Evolutionary conservation across 768 basidiomycete genomes (phyloP).

Genomic region (Psilocybe tampanensis): DNA sequence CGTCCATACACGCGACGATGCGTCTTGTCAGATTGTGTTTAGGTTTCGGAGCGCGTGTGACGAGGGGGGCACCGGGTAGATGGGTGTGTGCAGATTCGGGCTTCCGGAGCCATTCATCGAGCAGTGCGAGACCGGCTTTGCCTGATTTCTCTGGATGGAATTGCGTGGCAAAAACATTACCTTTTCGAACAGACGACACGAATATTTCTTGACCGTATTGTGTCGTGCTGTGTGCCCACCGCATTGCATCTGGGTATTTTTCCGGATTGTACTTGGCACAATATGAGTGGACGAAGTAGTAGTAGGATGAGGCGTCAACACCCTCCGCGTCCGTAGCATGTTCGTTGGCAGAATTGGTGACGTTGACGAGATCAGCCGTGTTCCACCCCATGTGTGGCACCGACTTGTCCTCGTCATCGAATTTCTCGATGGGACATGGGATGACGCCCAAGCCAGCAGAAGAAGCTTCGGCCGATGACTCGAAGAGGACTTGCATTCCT

Average conservation of each 20-base stretch:
- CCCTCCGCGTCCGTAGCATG: conserved; percentile 42
- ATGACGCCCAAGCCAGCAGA: conserved; percentile 81
- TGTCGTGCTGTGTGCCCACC: conserved; percentile 85
- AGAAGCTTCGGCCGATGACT: conserved; percentile 80
- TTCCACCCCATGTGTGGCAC: conserved; percentile 99
- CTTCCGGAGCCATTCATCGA: conserved; percentile 78
- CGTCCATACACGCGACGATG: conserved; percentile 96
- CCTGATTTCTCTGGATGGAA: conserved; percentile 99
- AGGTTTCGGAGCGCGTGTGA: conserved; percentile 41
- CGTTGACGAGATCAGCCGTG: conserved; percentile 59
- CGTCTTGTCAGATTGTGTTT: conserved; percentile 85
- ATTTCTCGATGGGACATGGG: conserved; percentile 77
- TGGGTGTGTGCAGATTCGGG: conserved; percentile 43
- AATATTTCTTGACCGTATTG: conserved; percentile 96
- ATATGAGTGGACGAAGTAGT: conserved; percentile 98
- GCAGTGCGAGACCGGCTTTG: conserved; percentile 75
- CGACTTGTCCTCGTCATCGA: conserved; percentile 72
- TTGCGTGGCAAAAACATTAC: conserved; percentile 90
- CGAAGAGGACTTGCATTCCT: conserved; percentile 96
- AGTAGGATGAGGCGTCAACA: conserved; percentile 61
- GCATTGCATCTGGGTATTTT: conserved; percentile 53
- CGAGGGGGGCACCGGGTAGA: conserved; percentile 32
- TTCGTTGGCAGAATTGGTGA: conserved; percentile 15
- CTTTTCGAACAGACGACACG: conserved; percentile 78
- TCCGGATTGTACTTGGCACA: conserved; percentile 74